Evolutionary conservation across 208 protist genomes (phyloP).

Genomic region (Crithidia fasciculata): DNA sequence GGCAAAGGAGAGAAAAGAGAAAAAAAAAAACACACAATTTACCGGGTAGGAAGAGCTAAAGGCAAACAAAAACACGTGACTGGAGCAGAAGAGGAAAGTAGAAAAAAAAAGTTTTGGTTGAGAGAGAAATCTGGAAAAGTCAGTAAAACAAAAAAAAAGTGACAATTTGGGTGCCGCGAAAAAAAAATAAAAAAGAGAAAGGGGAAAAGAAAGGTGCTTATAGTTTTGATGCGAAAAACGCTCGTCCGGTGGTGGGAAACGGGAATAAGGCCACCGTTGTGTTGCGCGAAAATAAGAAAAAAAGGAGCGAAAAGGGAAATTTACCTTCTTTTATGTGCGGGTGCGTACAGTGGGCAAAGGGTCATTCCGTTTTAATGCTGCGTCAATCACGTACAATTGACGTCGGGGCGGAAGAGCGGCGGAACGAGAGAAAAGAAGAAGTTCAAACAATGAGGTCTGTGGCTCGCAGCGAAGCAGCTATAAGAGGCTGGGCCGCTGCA

Average conservation of each 20-base stretch:
- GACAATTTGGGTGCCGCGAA: background rate
- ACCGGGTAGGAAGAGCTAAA: background rate
- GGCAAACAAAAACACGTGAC: background rate
- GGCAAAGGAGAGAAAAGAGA: conserved; percentile 31
- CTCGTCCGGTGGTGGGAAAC: too few species aligned
- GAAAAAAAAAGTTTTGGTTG: background rate
- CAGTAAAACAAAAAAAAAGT: too few species aligned
- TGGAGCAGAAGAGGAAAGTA: background rate
- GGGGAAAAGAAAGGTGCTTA: background rate
- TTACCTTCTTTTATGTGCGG: too few species aligned
- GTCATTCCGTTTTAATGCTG: too few species aligned
- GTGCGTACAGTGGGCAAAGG: too few species aligned
- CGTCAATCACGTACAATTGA: too few species aligned
- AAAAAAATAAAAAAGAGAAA: background rate
- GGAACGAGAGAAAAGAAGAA: background rate
- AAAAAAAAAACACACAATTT: conserved; percentile 8
- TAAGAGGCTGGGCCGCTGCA: too few species aligned
- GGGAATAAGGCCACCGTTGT: background rate
- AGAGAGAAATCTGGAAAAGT: background rate
- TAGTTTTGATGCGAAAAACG: background rate
- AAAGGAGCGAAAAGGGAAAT: background rate
- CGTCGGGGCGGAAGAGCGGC: background rate
- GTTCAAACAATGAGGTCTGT: too few species aligned
- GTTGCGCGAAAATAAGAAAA: background rate
- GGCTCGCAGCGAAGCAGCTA: too few species aligned